Evolutionary conservation across 2,329 filamentous ascomycete genomes (phyloP), one percentile per base, ranked within the genome.

Genomic region (Grosmannia clavigera): DNA sequence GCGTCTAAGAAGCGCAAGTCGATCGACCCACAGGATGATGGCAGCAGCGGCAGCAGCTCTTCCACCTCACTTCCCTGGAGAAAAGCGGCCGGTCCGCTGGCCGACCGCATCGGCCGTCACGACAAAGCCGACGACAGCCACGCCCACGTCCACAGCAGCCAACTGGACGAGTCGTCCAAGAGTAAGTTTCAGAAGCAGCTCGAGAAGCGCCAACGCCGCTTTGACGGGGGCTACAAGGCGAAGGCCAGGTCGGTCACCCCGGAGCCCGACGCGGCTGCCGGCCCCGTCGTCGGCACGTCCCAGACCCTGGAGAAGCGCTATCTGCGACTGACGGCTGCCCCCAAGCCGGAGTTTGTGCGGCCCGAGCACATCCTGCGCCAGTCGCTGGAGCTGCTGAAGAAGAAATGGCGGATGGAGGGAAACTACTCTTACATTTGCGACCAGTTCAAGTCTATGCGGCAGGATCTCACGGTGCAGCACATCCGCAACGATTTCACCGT

Each of bases 391-490:
- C 76, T 95, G 56, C 77, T 99, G 64, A 95, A 95, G 78, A 88
- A 86, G 76, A 97, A 95, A 75, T 99, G 94, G 94, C 88, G 85
- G 70, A 84, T 86, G 67, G 91, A 96, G 68, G 87, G 86, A 75
- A 96, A 97, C 75, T 99, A 99, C 74, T 86, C 84, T 66, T 99
- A 96, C 75, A 95, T 96, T 65, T 97, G 94, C 82, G 92, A 99
- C 71, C 94, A 99, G 80, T 95, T 99, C 81, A 99, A 99, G 74
- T 96, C 94, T 19, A 81, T 99, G 72, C 90, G 94, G 63, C 94
- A 99, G 79, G 94, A 99, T 77, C 81, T 99, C 71, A 99, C 94
- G 48, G 94, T 99, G 60, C 94, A 99, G 75, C 92, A 90, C 70
- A 91, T 99, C 76, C 92, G 90, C 76, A 96, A 91, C 74, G 89